These are phyloP conservation scores for Hypoxylon crocopeplum DNA, from an alignment of 495 filamentous ascomycete genomes.

Conservation along the genomic window DNA sequence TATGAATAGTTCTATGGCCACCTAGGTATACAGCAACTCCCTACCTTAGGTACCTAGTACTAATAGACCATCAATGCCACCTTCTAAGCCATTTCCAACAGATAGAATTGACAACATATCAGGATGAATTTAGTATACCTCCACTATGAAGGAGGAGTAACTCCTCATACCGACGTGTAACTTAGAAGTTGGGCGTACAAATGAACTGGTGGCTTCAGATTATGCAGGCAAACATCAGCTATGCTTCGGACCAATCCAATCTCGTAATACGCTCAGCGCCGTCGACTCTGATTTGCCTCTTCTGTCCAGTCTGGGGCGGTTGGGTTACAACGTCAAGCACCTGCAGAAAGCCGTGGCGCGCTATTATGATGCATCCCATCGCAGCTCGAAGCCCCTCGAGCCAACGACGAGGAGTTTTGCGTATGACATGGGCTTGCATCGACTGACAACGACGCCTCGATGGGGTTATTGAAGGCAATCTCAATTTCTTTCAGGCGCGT, in stretches of 20 bases:
- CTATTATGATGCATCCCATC: conserved; percentile 24
- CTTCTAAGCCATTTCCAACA: neutral
- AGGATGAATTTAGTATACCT: too few relatives aligned
- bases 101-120: neutral
- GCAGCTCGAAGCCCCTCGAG: conserved; percentile 1
- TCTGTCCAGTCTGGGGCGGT: conserved; percentile 10
- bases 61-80: too few relatives aligned
- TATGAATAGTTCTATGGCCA: too few relatives aligned
- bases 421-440: conserved; percentile 28
- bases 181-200: conserved; percentile 26
- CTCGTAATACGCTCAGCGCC: conserved; percentile 8
- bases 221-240: conserved; percentile 36
- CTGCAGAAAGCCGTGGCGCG: conserved; percentile 34
- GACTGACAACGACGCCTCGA: conserved; percentile 26
- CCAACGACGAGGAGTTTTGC: conserved; percentile 22
- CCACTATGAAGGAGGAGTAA: too few relatives aligned
- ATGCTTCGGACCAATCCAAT: conserved; percentile 19
- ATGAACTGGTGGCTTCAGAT: conserved; percentile 27
- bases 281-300: conserved; percentile 24
- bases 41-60: too few relatives aligned
- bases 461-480: conserved; percentile 15
- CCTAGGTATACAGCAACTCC: too few relatives aligned
- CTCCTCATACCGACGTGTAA: conserved; percentile 12
- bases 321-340: conserved; percentile 29
- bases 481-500: conserved; percentile 6